Percentiles rank a stretch among this genome's conserved stretches.
These are phyloP conservation scores for Wickerhamomyces sp. DNA, from an alignment of 1,139 yeast species.

Conservation along the genomic window DNA sequence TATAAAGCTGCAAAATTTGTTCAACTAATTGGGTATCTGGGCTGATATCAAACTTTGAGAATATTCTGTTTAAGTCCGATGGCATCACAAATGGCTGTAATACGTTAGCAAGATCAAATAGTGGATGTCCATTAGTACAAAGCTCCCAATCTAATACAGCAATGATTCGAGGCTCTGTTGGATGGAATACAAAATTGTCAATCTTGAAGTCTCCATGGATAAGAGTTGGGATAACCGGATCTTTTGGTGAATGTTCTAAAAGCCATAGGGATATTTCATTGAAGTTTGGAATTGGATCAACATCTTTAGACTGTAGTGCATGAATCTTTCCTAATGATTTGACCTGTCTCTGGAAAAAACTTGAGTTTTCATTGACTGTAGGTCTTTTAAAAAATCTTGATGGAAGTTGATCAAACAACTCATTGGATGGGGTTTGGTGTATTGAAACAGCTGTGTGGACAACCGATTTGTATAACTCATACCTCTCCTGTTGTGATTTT, in stretches of 20 bases:
- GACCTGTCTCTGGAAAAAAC: conserved; percentile 55
- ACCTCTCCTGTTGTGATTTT: conserved; percentile 27
- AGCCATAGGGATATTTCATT: conserved; percentile 42
- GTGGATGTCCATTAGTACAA: conserved; percentile 64
- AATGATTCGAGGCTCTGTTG: conserved; percentile 42
- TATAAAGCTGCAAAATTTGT: conserved; percentile 15
- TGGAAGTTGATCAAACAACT: conserved; percentile 43
- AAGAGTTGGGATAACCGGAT: conserved; percentile 42
- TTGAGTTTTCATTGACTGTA: conserved; percentile 7
- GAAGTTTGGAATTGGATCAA: conserved; percentile 49
- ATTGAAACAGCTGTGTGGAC: conserved; percentile 48
- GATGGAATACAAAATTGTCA: conserved; percentile 56
- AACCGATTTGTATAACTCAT: conserved; percentile 46
- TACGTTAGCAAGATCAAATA: conserved; percentile 59
- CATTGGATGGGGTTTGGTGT: conserved; percentile 46
- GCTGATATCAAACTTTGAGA: conserved; percentile 18
- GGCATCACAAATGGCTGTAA: conserved; percentile 56
- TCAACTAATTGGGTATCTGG: conserved; percentile 16
- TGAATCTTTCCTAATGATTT: conserved; percentile 46
- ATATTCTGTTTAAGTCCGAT: conserved; percentile 20
- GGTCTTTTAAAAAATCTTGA: conserved; percentile 43
- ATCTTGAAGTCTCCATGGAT: conserved; percentile 70
- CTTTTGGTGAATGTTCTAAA: conserved; percentile 39
- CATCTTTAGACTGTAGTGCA: conserved; percentile 45
- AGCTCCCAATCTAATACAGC: conserved; percentile 70